phyloP scores from a whole-genome alignment of 139 green algal genomes.

The Limnomonas spitsbergensis region DNA sequence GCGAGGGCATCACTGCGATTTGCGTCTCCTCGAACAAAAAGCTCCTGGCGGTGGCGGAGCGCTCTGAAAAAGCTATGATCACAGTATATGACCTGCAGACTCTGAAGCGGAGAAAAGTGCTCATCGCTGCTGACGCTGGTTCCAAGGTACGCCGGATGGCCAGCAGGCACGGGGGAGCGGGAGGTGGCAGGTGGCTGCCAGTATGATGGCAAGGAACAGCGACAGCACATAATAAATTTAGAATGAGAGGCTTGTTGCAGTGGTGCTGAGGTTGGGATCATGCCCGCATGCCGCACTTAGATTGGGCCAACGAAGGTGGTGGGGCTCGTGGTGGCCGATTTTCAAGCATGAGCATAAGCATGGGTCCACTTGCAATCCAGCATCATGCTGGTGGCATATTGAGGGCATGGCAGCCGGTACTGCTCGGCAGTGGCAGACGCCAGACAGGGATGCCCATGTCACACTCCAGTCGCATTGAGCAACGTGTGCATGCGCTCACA shows the following conservation, averaged over 20 bases:
- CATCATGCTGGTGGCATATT: too few species aligned
- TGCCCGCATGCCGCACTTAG: neutral
- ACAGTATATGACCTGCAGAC: slow-evolving; percentile 85
- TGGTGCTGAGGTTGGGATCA: neutral
- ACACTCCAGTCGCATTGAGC: too few species aligned
- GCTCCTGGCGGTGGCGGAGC: slow-evolving; percentile 79
- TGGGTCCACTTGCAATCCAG: too few species aligned
- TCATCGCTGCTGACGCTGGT: slow-evolving; percentile 61
- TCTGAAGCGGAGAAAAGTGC: slow-evolving; percentile 81
- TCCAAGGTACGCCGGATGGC: slow-evolving; percentile 68
- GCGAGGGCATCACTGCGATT: slow-evolving; percentile 72
- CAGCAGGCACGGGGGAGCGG: too few species aligned
- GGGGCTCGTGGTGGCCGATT: too few species aligned
- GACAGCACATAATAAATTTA: neutral
- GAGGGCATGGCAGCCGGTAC: too few species aligned
- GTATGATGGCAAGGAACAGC: neutral
- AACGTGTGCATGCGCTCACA: too few species aligned
- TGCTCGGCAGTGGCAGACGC: too few species aligned
- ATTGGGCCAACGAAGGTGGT: too few species aligned
- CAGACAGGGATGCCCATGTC: too few species aligned
- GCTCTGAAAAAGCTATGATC: slow-evolving; percentile 69
- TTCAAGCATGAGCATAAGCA: too few species aligned
- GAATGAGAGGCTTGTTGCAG: neutral
- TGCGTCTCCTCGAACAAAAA: slow-evolving; percentile 67
- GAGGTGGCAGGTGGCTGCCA: too few species aligned